Evolutionary conservation across 108 stramenopile species (phyloP).

Genomic region (Fragilaria radians): DNA sequence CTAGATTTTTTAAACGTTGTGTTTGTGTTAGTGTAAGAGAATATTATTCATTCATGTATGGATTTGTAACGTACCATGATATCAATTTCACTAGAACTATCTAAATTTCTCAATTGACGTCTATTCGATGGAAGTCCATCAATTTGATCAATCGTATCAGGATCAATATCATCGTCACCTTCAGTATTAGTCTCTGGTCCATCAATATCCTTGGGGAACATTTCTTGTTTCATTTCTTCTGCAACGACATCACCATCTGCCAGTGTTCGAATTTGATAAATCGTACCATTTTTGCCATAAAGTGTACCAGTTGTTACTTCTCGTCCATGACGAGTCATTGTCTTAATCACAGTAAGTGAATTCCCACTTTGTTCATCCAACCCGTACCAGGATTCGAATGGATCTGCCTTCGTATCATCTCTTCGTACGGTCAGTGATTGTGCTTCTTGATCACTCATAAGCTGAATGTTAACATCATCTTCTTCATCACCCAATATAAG

Average conservation of each 20-base stretch:
- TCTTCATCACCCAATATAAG: not conserved
- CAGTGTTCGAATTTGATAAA: constrained; percentile 6
- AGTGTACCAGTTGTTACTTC: not conserved
- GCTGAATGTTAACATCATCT: not conserved
- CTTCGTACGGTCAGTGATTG: not conserved
- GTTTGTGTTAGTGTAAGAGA: too few species aligned
- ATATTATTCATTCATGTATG: too few species aligned
- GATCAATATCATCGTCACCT: not conserved
- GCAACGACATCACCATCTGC: not conserved
- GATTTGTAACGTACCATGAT: constrained; percentile 3
- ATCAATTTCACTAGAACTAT: constrained; percentile 5
- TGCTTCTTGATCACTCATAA: not conserved
- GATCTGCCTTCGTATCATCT: not conserved
- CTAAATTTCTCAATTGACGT: not conserved
- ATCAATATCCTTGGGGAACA: constrained; percentile 3
- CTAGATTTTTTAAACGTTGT: not conserved
- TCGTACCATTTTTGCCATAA: not conserved
- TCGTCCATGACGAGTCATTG: not conserved
- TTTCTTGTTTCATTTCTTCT: not conserved
- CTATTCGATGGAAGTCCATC: not conserved
- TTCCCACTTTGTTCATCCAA: not conserved
- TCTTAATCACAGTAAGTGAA: not conserved
- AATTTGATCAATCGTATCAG: not conserved
- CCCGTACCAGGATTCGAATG: not conserved
- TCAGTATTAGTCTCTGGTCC: not conserved